These are phyloP conservation scores for Murraya paniculata DNA, from an alignment of 345 rosid species.

Conservation along the genomic window DNA sequence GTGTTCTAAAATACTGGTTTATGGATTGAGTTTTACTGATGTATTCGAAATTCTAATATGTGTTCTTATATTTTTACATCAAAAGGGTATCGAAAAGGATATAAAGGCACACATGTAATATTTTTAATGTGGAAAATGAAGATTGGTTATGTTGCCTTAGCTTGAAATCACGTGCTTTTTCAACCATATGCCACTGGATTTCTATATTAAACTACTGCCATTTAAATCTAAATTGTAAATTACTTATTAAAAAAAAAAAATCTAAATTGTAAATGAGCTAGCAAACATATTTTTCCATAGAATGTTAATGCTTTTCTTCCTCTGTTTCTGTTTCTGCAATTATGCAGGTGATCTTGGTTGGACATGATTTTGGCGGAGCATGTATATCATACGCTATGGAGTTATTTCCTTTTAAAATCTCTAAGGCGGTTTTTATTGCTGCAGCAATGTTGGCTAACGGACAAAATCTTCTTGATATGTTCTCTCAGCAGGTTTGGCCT, in stretches of 20 bases:
- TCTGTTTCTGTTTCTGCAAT: constrained; percentile 6
- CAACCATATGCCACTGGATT: not conserved
- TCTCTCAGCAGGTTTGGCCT: constrained; percentile 61
- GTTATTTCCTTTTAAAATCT: constrained; percentile 63
- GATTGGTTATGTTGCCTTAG: not conserved
- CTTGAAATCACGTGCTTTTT: not conserved
- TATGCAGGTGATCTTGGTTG: constrained; percentile 84
- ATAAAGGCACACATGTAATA: not conserved
- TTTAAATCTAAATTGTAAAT: not conserved
- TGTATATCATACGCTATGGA: constrained; percentile 88
- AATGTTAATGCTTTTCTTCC: not conserved
- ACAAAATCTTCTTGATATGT: constrained; percentile 74
- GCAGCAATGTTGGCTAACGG: constrained; percentile 80
- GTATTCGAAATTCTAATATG: not conserved
- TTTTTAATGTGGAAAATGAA: not conserved
- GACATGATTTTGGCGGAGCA: constrained; percentile 96
- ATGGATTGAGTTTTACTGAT: not conserved
- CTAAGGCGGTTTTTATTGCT: constrained; percentile 75
- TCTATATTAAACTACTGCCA: not conserved
- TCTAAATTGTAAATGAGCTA: not conserved
- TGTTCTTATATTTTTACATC: not conserved
- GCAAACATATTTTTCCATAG: not conserved
- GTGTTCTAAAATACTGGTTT: not conserved
- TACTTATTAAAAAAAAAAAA: not conserved
- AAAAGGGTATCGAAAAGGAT: not conserved